Evolutionary conservation across 345 rosid genomes (phyloP), one percentile per base, ranked within the genome.

Genomic region (rapeseed (Brassica napus)): DNA sequence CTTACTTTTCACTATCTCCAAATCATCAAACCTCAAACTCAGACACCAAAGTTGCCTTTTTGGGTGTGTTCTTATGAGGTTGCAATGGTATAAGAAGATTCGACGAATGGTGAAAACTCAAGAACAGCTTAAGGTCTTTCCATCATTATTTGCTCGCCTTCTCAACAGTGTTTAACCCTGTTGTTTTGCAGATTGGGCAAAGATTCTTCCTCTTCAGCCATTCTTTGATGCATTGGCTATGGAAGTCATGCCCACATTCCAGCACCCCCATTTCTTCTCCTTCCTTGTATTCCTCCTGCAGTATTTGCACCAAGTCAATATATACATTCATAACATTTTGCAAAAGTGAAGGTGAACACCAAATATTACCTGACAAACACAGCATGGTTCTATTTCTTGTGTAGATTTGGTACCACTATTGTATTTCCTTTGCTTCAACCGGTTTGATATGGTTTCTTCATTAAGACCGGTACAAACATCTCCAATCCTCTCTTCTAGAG

Each of bases 401-500:
- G 81, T 71, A 31, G 77, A 47, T 34, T 57, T 68, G 4, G 14
- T n/a, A 18, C 68, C 69, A 15, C 24, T 9, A 2, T 79, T 70
- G 77, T 76, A 86, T 65, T 82, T 91, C 24, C 75, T 78, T 80
- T 70, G 86, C 65, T 89, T 92, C 72, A 94, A 66, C 3, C 49
- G 81, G 66, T 65, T 82, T 64, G 55, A 64, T 76, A 92, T 84
- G 31, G 83, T 86, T 83, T 88, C 98, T 72, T 90, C 98, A 59
- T 76, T 89, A 79, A 94, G 75, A 79, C 99, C 98, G 4, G 99
- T 93, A 72, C 79, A 90, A 37, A 94, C 99, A 69, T 91, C 90
- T 49, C 98, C 99, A 69, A 94, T 93, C 54, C 92, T 89, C 82
- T 93, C 99, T 87, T 89, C 98, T 58, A 93, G 77, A 32, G 98